Conservation (phyloP, 768 basidiomycete genomes). For the Leccinum fibrillosum region DNA sequence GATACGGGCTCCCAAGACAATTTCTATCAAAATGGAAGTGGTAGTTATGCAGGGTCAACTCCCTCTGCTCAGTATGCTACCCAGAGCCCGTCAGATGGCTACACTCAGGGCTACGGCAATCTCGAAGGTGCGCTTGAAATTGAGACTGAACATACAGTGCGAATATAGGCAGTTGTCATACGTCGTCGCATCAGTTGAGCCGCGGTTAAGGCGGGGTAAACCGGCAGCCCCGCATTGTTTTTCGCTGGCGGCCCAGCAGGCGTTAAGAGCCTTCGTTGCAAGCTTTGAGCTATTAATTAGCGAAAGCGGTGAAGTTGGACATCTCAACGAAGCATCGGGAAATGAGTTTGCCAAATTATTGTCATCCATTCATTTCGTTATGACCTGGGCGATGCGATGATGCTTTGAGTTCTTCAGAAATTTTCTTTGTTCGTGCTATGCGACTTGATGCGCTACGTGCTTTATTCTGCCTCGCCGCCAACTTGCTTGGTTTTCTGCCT, state of each 20-base stretch:
- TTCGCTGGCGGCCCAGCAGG: slow-evolving; percentile 23
- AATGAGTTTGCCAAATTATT: slow-evolving; percentile 25
- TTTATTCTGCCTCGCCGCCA: slow-evolving; percentile 40
- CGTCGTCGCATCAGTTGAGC: slow-evolving; percentile 34
- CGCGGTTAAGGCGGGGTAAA: slow-evolving; percentile 52
- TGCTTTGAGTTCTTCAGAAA: slow-evolving; percentile 23
- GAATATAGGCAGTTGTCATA: slow-evolving; percentile 39
- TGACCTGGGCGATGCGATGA: slow-evolving; percentile 17
- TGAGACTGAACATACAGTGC: slow-evolving; percentile 52
- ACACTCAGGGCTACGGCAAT: slow-evolving; percentile 59
- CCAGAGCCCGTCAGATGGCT: slow-evolving; percentile 44
- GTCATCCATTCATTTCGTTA: slow-evolving; percentile 17
- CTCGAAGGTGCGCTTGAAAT: slow-evolving; percentile 85
- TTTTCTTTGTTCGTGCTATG: slow-evolving; percentile 22
- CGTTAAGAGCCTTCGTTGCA: slow-evolving; percentile 36
- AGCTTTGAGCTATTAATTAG: slow-evolving; percentile 48
- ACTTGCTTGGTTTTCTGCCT: slow-evolving; percentile 38
- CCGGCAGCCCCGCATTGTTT: slow-evolving; percentile 33
- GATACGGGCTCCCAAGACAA: slow-evolving; percentile 52
- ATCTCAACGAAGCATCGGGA: slow-evolving; percentile 24
- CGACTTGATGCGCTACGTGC: slow-evolving; percentile 45
- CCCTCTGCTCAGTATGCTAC: slow-evolving; percentile 51
- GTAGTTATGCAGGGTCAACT: slow-evolving; percentile 49
- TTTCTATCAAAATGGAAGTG: slow-evolving; percentile 71
- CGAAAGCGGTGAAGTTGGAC: slow-evolving; percentile 43